Conservation (phyloP, 1,139 yeast species). For the Candida sanyaensis region DNA sequence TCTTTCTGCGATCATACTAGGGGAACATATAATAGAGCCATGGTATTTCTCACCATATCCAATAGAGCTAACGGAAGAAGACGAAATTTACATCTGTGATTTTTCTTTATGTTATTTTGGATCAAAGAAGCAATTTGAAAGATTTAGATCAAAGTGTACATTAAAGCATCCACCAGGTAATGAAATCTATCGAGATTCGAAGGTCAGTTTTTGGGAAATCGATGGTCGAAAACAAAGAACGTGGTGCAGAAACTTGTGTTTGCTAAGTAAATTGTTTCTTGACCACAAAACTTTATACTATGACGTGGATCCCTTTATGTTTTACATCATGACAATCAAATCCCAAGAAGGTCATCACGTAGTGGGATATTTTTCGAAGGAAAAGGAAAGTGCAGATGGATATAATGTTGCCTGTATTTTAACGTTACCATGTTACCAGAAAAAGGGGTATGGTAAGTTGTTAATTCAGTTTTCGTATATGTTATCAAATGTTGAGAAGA, state of each 20-base stretch:
- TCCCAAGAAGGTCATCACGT: conserved; percentile 91
- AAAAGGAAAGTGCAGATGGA: conserved; percentile 93
- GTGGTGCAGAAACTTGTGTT: conserved; percentile 94
- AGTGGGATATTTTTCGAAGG: conserved; percentile 95
- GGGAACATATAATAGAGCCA: conserved; percentile 92
- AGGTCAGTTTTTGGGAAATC: conserved; percentile 82
- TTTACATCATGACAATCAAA: conserved; percentile 90
- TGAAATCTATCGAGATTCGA: conserved; percentile 88
- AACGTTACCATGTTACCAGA: conserved; percentile 93
- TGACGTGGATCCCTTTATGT: conserved; percentile 95
- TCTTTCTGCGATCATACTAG: conserved; percentile 74
- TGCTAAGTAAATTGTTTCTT: conserved; percentile 81
- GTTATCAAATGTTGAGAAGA: conserved; percentile 81
- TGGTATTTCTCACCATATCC: conserved; percentile 99
- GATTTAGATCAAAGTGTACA: conserved; percentile 85
- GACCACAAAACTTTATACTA: conserved; percentile 95
- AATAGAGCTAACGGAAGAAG: conserved; percentile 88
- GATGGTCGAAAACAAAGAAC: conserved; percentile 95
- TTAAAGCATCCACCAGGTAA: conserved; percentile 97
- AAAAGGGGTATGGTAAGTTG: conserved; percentile 90
- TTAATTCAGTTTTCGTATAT: conserved; percentile 92
- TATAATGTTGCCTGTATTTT: conserved; percentile 96
- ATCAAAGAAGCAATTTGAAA: conserved; percentile 84
- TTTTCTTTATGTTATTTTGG: conserved; percentile 89
- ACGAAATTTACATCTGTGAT: conserved; percentile 86